Base-by-base conservation (phyloP, 768 basidiomycete species). In the Trichaptum fuscoviolaceum region DNA sequence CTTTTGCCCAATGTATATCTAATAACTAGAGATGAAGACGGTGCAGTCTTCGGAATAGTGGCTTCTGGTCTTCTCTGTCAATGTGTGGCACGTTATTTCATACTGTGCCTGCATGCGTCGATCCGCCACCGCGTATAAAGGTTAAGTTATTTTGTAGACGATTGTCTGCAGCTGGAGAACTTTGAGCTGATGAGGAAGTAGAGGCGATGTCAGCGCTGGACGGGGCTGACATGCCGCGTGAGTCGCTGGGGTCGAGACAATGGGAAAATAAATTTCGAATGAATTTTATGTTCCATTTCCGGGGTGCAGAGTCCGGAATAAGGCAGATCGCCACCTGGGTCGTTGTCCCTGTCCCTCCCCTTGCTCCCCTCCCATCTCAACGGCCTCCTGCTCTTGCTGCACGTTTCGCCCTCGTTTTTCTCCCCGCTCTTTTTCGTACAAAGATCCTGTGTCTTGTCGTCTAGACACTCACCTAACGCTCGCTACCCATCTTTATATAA, bases 1-100 rank as follows among this genome's bases (percentile, higher is more conserved):
- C 30, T 63, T 63, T 42, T 26, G 42, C 42, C 42, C 42, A 52
- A 52, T 52, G 42, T 52, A 20, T 52, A 52, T 52, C 42, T 15
- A 52, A 52, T 52, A 52, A 12, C 20, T 52, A 52, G 42, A 52
- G 42, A 4, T 52, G 42, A 52, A 52, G 12, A 15, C 42, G 10
- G 20, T 20, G 42, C 35, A 36, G 35, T 36, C 35, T 36, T 36
- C 35, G 3, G 42, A 52, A 20, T 20, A 52, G 42, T 3, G 42
- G 10, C 42, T 52, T 52, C 42, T 52, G 42, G 42, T 52, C 20
- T 20, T 52, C 20, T 52, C 42, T 52, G 42, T 12, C 20, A 12
- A 6, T 52, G 3, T 12, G 12, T 2, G 42, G 6, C 42, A 30
- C 30, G 30, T 30, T 30, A 30, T 30, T 30, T 30, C 42, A 20